Evolutionary conservation across 768 basidiomycete genomes (phyloP).

Genomic region (Phaeotremella fagi): DNA sequence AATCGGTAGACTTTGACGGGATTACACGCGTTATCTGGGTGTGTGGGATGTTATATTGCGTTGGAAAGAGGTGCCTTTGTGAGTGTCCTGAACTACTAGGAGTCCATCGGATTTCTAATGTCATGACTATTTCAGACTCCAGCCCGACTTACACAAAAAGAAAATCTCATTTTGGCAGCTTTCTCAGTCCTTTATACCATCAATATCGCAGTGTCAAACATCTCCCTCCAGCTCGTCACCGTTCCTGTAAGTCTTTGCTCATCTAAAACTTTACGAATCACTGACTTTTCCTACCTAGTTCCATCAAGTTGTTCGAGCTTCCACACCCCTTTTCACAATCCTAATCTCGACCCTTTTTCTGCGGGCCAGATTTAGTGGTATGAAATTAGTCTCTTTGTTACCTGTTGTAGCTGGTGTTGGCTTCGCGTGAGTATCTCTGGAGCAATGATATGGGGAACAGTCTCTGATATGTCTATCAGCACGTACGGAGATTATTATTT

Average conservation of each 20-base stretch:
- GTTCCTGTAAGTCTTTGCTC: conserved; percentile 63
- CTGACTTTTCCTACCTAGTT: conserved; percentile 59
- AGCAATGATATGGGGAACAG: no score
- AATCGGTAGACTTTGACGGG: conserved; percentile 71
- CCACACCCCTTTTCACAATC: conserved; percentile 89
- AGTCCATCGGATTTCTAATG: background rate
- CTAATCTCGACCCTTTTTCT: conserved; percentile 68
- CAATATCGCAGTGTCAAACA: conserved; percentile 92
- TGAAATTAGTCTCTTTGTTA: conserved; percentile 67
- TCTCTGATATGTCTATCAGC: conserved; percentile 52
- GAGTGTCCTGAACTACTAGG: conserved; percentile 14
- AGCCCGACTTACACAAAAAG: conserved; percentile 54
- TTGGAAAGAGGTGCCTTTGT: conserved; percentile 59
- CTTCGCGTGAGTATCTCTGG: conserved; percentile 76
- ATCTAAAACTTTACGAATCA: background rate
- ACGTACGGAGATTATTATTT: conserved; percentile 96
- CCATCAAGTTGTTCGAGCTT: conserved; percentile 91
- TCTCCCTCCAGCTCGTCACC: conserved; percentile 80
- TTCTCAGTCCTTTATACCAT: conserved; percentile 89
- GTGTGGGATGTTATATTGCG: conserved; percentile 69
- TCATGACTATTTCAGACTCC: conserved; percentile 49
- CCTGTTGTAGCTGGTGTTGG: conserved; percentile 88
- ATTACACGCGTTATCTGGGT: conserved; percentile 79
- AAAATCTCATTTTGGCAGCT: conserved; percentile 62
- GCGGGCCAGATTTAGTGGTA: conserved; percentile 57